phyloP scores from a whole-genome alignment of 176 grass and related monocot species.

The Aegilops tauschii region DNA sequence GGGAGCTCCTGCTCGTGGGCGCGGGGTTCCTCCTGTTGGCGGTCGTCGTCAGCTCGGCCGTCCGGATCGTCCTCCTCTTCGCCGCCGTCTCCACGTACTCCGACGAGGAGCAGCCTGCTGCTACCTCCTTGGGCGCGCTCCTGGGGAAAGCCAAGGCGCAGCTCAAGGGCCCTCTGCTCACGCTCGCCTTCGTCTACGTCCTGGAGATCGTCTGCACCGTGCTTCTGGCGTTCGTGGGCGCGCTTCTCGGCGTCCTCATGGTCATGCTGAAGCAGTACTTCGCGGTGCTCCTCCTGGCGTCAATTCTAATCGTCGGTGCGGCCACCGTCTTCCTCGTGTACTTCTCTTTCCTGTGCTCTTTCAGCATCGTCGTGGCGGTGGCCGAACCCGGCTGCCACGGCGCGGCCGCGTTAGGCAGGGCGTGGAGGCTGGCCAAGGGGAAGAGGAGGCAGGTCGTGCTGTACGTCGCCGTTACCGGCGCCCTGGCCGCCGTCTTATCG shows the following conservation, averaged over 20 bases:
- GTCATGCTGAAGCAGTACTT: not conserved
- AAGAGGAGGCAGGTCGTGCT: not conserved
- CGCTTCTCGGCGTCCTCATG: not conserved
- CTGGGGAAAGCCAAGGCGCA: not conserved
- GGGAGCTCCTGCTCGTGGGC: not conserved
- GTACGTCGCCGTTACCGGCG: not conserved
- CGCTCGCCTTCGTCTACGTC: slow-evolving; percentile 14
- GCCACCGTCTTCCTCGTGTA: not conserved
- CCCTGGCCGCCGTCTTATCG: not conserved
- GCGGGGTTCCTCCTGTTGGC: not conserved
- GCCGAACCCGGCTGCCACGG: slow-evolving; percentile 11
- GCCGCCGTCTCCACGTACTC: slow-evolving; percentile 11
- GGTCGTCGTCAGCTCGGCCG: not conserved
- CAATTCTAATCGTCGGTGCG: not conserved
- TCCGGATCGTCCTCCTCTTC: not conserved
- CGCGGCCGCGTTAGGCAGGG: not conserved
- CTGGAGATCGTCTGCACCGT: not conserved
- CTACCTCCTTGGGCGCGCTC: not conserved
- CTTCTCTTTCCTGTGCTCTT: not conserved
- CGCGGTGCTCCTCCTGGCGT: not conserved
- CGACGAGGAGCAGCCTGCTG: not conserved
- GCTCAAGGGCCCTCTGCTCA: slow-evolving; percentile 17
- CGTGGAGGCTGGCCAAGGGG: slow-evolving; percentile 5
- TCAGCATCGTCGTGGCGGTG: slow-evolving; percentile 28
- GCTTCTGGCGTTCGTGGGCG: not conserved